These are phyloP conservation scores for Crithidia sp. DNA, from an alignment of 208 protist species.

Conservation along the genomic window DNA sequence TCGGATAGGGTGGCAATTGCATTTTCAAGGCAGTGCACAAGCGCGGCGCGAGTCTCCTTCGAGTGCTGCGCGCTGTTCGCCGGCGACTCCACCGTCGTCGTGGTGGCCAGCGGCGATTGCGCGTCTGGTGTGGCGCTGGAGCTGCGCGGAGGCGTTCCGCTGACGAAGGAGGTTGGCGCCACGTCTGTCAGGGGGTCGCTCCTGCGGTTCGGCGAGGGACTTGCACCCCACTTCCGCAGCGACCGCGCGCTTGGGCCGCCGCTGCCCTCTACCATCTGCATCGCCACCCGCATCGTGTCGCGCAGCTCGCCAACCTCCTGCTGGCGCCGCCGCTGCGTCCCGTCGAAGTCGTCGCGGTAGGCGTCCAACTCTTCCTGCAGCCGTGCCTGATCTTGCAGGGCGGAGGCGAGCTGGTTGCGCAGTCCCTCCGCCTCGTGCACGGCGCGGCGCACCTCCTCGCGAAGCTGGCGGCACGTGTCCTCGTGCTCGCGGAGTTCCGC, in stretches of 20 bases:
- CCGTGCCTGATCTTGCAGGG: conserved; percentile 4
- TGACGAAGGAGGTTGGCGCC: too few species aligned
- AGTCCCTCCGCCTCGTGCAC: conserved; percentile 12
- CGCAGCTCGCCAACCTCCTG: conserved; percentile 23
- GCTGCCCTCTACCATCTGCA: conserved; percentile 17
- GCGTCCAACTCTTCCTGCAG: conserved; percentile 18
- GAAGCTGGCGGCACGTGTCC: conserved; percentile 13
- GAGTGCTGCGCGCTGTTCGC: conserved; percentile 9
- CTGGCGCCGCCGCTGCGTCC: conserved; percentile 8
- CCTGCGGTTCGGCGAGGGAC: background rate
- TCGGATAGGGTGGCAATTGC: conserved; percentile 7
- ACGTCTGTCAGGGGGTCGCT: background rate
- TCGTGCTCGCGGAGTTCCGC: conserved; percentile 17
- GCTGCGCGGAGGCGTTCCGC: too few species aligned
- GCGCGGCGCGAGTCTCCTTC: conserved; percentile 4
- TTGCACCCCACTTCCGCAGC: conserved; percentile 10
- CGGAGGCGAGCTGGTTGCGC: conserved; percentile 11
- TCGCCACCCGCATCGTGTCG: conserved; percentile 18
- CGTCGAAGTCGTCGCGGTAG: conserved; percentile 9
- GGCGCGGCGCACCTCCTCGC: conserved; percentile 8
- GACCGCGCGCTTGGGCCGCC: background rate
- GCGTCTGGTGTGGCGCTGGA: background rate
- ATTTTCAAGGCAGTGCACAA: conserved; percentile 4
- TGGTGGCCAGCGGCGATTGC: background rate
- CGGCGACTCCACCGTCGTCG: background rate